phyloP scores from a whole-genome alignment of 306 rosid species.

The Sindora glabra region DNA sequence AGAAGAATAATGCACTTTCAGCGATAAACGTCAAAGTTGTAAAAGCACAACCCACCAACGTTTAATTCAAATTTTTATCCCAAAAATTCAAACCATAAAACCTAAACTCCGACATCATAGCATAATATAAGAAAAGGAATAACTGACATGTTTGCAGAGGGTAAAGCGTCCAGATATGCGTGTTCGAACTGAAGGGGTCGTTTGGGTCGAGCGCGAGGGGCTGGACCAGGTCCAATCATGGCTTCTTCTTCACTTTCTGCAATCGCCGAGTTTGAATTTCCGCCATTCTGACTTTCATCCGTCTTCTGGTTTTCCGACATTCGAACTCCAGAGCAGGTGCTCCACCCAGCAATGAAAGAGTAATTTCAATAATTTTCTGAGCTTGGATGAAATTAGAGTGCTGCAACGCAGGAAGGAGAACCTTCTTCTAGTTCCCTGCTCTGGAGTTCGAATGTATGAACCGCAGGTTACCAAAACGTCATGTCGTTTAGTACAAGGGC shows the following conservation, averaged over 20 bases:
- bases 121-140: not conserved
- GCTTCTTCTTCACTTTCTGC: slow-evolving; percentile 41
- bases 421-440: not conserved
- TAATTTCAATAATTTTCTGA: too few species aligned
- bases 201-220: slow-evolving; percentile 68
- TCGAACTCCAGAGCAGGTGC: too few species aligned
- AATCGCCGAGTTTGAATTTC: not conserved
- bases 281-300: slow-evolving; percentile 36
- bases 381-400: too few species aligned
- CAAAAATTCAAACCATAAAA: slow-evolving; percentile 16
- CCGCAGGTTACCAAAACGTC: too few species aligned
- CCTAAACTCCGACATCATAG: not conserved
- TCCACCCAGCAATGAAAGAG: too few species aligned
- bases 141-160: slow-evolving; percentile 77
- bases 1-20: not conserved
- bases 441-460: too few species aligned
- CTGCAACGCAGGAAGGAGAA: not conserved
- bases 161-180: slow-evolving; percentile 83
- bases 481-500: too few species aligned
- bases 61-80: not conserved
- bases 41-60: too few species aligned
- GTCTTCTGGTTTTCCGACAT: slow-evolving; percentile 4
- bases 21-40: too few species aligned
- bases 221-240: slow-evolving; percentile 73
- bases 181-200: slow-evolving; percentile 97